Percentiles rank a stretch among this genome's conserved stretches.
Conservation (phyloP, 2,329 filamentous ascomycete genomes). For the Xylaria sp. region DNA sequence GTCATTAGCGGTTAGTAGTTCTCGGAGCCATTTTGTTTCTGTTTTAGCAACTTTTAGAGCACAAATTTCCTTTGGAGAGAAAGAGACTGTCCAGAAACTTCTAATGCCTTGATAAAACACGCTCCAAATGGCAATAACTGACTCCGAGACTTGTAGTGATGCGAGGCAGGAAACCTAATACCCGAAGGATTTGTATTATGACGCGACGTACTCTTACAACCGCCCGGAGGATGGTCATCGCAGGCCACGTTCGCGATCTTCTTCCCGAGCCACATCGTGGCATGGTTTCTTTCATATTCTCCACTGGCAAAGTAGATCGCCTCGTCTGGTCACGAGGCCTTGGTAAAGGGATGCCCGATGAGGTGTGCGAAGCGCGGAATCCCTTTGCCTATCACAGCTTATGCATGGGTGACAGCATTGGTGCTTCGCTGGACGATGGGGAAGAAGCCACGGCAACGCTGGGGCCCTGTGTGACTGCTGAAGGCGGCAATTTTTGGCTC, state of each 20-base stretch:
- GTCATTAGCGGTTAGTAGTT: no score
- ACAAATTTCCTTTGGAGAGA: no score
- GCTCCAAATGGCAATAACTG: no score
- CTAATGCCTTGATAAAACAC: no score
- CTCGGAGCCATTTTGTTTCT: no score
- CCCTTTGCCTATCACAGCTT: slow-evolving; percentile 56
- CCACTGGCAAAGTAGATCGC: slow-evolving; percentile 52
- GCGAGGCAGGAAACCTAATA: slow-evolving; percentile 50
- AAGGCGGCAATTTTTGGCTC: slow-evolving; percentile 54
- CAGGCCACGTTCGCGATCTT: slow-evolving; percentile 54
- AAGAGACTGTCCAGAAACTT: no score
- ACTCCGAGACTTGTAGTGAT: no score
- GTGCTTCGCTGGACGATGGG: slow-evolving; percentile 46
- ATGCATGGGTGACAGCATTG: slow-evolving; percentile 59
- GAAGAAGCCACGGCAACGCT: slow-evolving; percentile 55
- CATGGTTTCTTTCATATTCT: slow-evolving; percentile 52
- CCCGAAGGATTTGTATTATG: slow-evolving; percentile 55
- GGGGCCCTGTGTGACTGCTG: slow-evolving; percentile 53
- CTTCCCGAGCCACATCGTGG: slow-evolving; percentile 50
- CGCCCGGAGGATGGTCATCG: slow-evolving; percentile 53
- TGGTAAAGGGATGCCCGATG: slow-evolving; percentile 52
- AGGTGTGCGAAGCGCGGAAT: slow-evolving; percentile 54
- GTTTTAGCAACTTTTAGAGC: no score
- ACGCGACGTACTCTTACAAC: slow-evolving; percentile 49
- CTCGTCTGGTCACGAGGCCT: slow-evolving; percentile 55